These are phyloP conservation scores for Apophysomyces trapeziformis DNA, from an alignment of 371 early-diverging fungal genomes.

Conservation along the genomic window DNA sequence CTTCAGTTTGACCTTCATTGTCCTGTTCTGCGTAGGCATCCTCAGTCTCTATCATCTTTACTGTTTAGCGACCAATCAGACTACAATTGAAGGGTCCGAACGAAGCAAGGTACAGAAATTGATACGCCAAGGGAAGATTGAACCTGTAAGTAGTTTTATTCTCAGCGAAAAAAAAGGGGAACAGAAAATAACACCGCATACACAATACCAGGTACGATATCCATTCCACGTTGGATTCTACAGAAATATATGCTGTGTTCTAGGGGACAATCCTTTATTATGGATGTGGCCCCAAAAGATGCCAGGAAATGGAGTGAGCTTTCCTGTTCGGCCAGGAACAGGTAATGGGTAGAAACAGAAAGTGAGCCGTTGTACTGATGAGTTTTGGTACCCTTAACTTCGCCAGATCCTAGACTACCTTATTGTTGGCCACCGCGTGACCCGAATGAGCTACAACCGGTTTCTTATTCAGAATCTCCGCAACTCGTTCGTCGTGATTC, in stretches of 20 bases:
- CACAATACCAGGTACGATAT: constrained; percentile 56
- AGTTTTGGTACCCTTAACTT: background rate
- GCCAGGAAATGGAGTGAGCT: constrained; percentile 78
- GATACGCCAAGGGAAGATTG: constrained; percentile 66
- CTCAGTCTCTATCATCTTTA: constrained; percentile 86
- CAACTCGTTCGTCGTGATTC: constrained; percentile 53
- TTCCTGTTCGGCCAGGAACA: constrained; percentile 50
- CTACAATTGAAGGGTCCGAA: constrained; percentile 90
- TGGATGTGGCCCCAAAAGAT: constrained; percentile 75
- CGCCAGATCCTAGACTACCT: constrained; percentile 19
- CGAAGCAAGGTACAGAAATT: constrained; percentile 84
- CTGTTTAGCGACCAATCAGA: constrained; percentile 84
- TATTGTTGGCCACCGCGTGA: constrained; percentile 39
- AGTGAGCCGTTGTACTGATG: background rate
- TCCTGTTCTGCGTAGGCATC: constrained; percentile 82
- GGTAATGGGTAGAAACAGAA: constrained; percentile 19
- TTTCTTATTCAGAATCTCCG: constrained; percentile 35
- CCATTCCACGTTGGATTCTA: constrained; percentile 94
- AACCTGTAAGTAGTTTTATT: constrained; percentile 42
- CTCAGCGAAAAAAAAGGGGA: background rate
- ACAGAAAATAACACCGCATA: background rate
- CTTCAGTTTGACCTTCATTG: constrained; percentile 71
- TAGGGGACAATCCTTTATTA: constrained; percentile 67
- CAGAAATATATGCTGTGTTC: constrained; percentile 78
- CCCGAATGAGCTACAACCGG: constrained; percentile 35